Conservation (phyloP, 1,139 yeast species). For the Hyphopichia fennica region DNA sequence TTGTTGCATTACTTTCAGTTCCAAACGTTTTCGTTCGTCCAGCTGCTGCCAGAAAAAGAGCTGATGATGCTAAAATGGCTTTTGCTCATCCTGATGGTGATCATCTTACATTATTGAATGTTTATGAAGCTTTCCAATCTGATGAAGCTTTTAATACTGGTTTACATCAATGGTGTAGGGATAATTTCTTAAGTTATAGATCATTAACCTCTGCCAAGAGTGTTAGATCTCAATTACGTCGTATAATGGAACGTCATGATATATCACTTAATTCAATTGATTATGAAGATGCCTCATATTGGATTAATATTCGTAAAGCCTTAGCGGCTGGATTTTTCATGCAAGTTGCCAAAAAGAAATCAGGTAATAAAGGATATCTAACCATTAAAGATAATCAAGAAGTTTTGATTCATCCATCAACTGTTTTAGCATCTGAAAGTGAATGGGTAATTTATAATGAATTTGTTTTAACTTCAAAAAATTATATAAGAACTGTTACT, state of each 20-base stretch:
- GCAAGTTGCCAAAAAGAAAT: slow-evolving; percentile 93
- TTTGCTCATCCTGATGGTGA: slow-evolving; percentile 97
- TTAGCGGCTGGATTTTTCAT: slow-evolving; percentile 92
- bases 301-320: slow-evolving; percentile 79
- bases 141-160: slow-evolving; percentile 66
- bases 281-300: slow-evolving; percentile 64
- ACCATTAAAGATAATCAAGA: slow-evolving; percentile 97
- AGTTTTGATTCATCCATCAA: slow-evolving; percentile 89
- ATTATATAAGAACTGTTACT: slow-evolving; percentile 94
- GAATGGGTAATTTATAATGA: slow-evolving; percentile 96
- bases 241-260: slow-evolving; percentile 82
- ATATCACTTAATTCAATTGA: slow-evolving; percentile 72
- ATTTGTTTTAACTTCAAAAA: slow-evolving; percentile 89
- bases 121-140: slow-evolving; percentile 77
- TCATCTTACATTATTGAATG: slow-evolving; percentile 87
- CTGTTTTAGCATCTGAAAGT: slow-evolving; percentile 79
- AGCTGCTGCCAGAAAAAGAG: slow-evolving; percentile 79
- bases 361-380: slow-evolving; percentile 70
- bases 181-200: slow-evolving; percentile 80
- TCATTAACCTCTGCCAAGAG: slow-evolving; percentile 81
- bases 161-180: slow-evolving; percentile 84
- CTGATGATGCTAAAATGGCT: slow-evolving; percentile 84
- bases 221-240: slow-evolving; percentile 78
- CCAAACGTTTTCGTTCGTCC: slow-evolving; percentile 97
- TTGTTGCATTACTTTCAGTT: slow-evolving; percentile 88